A percentile compares a stretch with the other conserved stretches of the same genome.
Evolutionary conservation across 1,284 basidiomycete genomes (phyloP).

Genomic region (Rhodotorula sp.): DNA sequence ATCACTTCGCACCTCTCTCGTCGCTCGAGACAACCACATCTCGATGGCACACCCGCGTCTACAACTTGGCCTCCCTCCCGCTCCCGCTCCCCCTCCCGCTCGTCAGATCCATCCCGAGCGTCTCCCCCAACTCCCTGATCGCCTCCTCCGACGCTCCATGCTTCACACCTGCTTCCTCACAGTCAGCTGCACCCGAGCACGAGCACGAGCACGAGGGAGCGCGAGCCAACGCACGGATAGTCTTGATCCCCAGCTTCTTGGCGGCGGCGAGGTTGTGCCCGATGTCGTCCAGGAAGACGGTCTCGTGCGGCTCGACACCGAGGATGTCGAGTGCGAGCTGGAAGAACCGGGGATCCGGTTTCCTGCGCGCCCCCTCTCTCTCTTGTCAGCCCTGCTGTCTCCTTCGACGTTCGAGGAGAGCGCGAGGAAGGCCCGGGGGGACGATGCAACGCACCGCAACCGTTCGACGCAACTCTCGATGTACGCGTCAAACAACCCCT

Average conservation of each 20-base stretch:
- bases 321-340: conserved; percentile 46
- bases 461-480: conserved; percentile 49
- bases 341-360: conserved; percentile 49
- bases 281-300: conserved; percentile 50
- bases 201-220: too few species aligned
- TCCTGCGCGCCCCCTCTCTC: conserved; percentile 44
- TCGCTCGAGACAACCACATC: too few species aligned
- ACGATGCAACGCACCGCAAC: conserved; percentile 44
- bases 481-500: conserved; percentile 46
- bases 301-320: conserved; percentile 44
- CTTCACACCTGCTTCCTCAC: conserved; percentile 4
- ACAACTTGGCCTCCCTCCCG: conserved; percentile 21
- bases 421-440: neutral
- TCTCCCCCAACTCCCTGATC: conserved; percentile 18
- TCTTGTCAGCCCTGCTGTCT: neutral
- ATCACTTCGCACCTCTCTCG: neutral
- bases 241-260: conserved; percentile 47
- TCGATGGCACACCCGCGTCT: neutral
- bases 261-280: conserved; percentile 49
- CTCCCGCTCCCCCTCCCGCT: neutral
- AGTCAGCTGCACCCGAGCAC: neutral
- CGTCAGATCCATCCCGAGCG: conserved; percentile 12
- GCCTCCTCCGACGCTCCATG: conserved; percentile 25
- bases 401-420: neutral
- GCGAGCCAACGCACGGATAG: conserved; percentile 46